phyloP scores from a whole-genome alignment of 192 early-diverging fungal genomes.

The Coemansia sp. region DNA sequence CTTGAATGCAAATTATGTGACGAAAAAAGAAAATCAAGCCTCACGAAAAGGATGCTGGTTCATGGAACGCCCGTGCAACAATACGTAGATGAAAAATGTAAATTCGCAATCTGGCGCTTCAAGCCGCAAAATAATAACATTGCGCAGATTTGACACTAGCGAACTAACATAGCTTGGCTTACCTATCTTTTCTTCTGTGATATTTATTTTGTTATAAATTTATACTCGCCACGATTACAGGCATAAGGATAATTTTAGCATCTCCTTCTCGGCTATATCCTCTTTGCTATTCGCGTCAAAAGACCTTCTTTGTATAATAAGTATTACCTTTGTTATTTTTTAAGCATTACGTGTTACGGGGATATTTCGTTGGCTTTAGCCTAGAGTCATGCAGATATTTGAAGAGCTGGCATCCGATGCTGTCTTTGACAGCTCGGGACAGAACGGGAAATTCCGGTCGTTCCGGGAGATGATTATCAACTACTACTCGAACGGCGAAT shows the following conservation, averaged over 20 bases:
- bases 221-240: slow-evolving; percentile 7
- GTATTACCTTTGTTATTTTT: slow-evolving; percentile 4
- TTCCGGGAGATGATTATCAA: slow-evolving; percentile 49
- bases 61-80: background rate
- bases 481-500: slow-evolving; percentile 58
- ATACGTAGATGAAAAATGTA: background rate
- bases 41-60: background rate
- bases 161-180: background rate
- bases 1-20: background rate
- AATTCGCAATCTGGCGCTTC: background rate
- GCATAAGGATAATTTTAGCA: slow-evolving; percentile 1
- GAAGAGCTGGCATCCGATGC: slow-evolving; percentile 49
- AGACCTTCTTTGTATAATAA: slow-evolving; percentile 1
- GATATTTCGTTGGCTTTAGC: background rate
- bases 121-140: background rate
- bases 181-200: background rate
- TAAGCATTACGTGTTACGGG: background rate
- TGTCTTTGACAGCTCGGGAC: slow-evolving; percentile 36
- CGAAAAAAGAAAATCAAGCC: background rate
- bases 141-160: background rate
- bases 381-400: slow-evolving; percentile 23
- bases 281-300: slow-evolving; percentile 6
- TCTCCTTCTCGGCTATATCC: slow-evolving; percentile 4
- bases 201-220: background rate
- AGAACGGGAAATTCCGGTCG: slow-evolving; percentile 23